These are phyloP conservation scores for Saccharomycopsis sp. DNA, from an alignment of 805 yeast genomes.

Conservation along the genomic window DNA sequence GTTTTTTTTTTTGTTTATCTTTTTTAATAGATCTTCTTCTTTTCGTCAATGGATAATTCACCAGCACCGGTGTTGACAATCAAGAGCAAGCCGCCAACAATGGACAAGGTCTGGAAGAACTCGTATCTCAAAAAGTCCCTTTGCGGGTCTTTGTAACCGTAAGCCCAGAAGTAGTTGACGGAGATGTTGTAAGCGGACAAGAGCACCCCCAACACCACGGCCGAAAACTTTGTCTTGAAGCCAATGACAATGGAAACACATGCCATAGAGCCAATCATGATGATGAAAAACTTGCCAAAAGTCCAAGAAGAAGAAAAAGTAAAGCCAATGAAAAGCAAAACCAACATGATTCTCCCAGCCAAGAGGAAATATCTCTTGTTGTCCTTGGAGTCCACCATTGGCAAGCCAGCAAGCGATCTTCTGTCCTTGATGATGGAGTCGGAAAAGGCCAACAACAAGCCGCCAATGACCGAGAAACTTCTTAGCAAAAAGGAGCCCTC, in stretches of 20 bases:
- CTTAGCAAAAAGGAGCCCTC: constrained; percentile 78
- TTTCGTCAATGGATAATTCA: constrained; percentile 83
- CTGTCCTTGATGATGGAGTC: constrained; percentile 77
- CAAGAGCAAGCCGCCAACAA: constrained; percentile 86
- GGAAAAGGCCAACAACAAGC: constrained; percentile 75
- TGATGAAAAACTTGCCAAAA: constrained; percentile 44
- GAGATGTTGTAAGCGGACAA: constrained; percentile 68
- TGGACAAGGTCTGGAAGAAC: constrained; percentile 87
- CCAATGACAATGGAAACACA: constrained; percentile 82
- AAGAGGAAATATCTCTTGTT: constrained; percentile 70
- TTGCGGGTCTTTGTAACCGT: constrained; percentile 56
- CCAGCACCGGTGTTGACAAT: constrained; percentile 97
- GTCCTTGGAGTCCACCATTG: constrained; percentile 63
- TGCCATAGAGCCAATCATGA: constrained; percentile 58
- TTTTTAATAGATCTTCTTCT: constrained; percentile 75
- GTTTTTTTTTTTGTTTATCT: not conserved
- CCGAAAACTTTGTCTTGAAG: constrained; percentile 84
- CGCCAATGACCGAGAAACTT: constrained; percentile 86
- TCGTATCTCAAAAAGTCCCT: constrained; percentile 89
- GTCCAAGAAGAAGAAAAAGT: constrained; percentile 71
- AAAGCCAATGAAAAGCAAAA: constrained; percentile 78
- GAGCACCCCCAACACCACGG: constrained; percentile 56
- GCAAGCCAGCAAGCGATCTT: constrained; percentile 68
- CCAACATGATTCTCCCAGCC: constrained; percentile 81
- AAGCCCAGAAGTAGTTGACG: constrained; percentile 85